Conservation (phyloP, 163 green algal genomes). For the Smithsoniella earleae region DNA sequence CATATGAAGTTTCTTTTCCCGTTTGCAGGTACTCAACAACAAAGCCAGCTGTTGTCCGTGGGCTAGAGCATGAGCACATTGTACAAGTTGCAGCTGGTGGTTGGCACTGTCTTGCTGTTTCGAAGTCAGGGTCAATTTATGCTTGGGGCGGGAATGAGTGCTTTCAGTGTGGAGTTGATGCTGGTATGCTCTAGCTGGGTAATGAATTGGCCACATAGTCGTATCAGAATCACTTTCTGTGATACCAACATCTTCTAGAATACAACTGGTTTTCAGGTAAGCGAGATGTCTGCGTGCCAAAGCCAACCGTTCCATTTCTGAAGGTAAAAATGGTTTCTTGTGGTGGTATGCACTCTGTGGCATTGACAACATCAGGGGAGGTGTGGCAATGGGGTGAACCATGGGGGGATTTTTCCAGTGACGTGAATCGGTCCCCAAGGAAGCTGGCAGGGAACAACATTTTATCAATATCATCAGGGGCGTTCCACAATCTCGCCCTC, state of each 20-base stretch:
- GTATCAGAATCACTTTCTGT: no score
- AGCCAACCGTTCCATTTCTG: conserved; percentile 48
- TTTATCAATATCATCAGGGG: conserved; percentile 63
- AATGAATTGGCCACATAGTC: no score
- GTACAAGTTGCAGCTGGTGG: conserved; percentile 71
- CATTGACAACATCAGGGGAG: conserved; percentile 68
- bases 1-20: neutral
- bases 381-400: conserved; percentile 87
- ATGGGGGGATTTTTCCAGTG: conserved; percentile 72
- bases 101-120: conserved; percentile 84
- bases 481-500: conserved; percentile 86
- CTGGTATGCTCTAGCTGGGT: conserved; percentile 21
- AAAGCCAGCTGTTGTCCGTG: conserved; percentile 16
- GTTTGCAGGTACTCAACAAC: conserved; percentile 21
- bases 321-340: conserved; percentile 56
- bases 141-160: conserved; percentile 87
- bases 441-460: conserved; percentile 48
- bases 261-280: conserved; percentile 28
- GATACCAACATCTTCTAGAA: neutral
- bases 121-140: conserved; percentile 52
- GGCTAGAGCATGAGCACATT: conserved; percentile 20
- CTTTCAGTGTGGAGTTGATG: conserved; percentile 52
- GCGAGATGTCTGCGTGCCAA: conserved; percentile 52
- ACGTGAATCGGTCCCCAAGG: conserved; percentile 42
- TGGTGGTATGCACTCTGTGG: conserved; percentile 86